Evolutionary conservation across 2,329 filamentous ascomycete species (phyloP).

Genomic region (Bertia moriformis): DNA sequence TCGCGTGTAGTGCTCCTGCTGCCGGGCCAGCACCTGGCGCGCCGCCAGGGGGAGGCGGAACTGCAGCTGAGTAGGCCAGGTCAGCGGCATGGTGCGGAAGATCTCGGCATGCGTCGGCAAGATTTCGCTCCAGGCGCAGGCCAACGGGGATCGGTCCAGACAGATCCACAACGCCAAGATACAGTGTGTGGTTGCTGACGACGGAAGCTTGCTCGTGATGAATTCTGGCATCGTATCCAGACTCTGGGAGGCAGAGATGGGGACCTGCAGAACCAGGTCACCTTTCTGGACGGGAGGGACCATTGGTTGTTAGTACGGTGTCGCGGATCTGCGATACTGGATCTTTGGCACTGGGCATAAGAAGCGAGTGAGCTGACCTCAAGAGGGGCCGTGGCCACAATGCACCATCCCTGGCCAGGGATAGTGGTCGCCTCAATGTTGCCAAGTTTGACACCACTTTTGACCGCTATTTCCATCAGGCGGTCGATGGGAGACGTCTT

Average conservation of each 20-base stretch:
- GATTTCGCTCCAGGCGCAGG: slow-evolving; percentile 46
- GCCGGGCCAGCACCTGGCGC: not conserved
- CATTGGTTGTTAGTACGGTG: too few relatives aligned
- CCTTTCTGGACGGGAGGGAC: too few relatives aligned
- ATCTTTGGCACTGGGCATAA: too few relatives aligned
- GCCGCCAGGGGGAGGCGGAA: not conserved
- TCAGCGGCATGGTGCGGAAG: slow-evolving; percentile 21
- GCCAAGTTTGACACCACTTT: not conserved
- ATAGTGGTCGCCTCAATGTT: not conserved
- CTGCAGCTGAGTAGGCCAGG: not conserved
- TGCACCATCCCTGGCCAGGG: not conserved
- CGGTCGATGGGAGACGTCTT: too few relatives aligned
- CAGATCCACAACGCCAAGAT: slow-evolving; percentile 57
- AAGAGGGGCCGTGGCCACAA: not conserved
- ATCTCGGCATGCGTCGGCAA: slow-evolving; percentile 49
- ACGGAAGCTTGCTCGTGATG: slow-evolving; percentile 34
- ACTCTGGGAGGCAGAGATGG: slow-evolving; percentile 47
- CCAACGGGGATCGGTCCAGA: slow-evolving; percentile 30
- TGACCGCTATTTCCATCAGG: too few relatives aligned
- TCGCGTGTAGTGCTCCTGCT: not conserved
- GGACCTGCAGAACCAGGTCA: slow-evolving; percentile 51
- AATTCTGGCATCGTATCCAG: slow-evolving; percentile 39
- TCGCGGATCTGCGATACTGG: too few relatives aligned
- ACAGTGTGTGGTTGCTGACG: slow-evolving; percentile 49
- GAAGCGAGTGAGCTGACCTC: too few relatives aligned